These are phyloP conservation scores for Malbranchea cinnamomea DNA, from an alignment of 2,329 filamentous ascomycete species.

Conservation along the genomic window DNA sequence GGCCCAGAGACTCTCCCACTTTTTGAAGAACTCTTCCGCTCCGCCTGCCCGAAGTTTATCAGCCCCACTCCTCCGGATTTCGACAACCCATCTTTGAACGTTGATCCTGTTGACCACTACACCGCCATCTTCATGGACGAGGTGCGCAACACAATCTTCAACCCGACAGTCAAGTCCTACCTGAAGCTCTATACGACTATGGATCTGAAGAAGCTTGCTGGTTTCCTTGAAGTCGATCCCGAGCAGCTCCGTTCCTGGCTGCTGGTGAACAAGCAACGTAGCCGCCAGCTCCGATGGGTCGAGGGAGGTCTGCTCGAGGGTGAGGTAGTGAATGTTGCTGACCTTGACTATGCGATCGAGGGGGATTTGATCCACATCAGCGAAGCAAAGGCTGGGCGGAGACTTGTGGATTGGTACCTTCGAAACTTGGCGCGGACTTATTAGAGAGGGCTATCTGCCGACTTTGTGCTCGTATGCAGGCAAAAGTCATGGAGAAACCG, in stretches of 20 bases:
- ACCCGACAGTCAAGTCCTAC: conserved; percentile 95
- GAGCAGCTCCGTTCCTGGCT: conserved; percentile 90
- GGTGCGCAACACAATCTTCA: conserved; percentile 98
- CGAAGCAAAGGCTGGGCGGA: conserved; percentile 93
- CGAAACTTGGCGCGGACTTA: conserved; percentile 93
- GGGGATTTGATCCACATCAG: conserved; percentile 97
- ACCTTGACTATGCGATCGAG: conserved; percentile 94
- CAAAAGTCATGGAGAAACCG: background rate
- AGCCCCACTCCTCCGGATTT: conserved; percentile 93
- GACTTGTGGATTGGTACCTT: conserved; percentile 97
- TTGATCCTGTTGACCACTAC: conserved; percentile 96
- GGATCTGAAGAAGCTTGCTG: conserved; percentile 95
- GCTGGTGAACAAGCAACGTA: conserved; percentile 96
- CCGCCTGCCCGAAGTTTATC: conserved; percentile 99
- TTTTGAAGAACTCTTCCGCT: conserved; percentile 95
- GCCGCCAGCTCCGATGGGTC: conserved; percentile 86
- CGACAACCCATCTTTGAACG: conserved; percentile 87
- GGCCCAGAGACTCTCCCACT: conserved; percentile 89
- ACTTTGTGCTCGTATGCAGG: background rate
- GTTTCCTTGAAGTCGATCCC: conserved; percentile 93
- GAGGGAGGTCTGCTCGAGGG: conserved; percentile 84
- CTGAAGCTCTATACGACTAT: conserved; percentile 98
- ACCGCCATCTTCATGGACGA: conserved; percentile 98
- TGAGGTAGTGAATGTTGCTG: conserved; percentile 81
- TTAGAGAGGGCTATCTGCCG: conserved; percentile 31